A percentile compares a stretch with the other conserved stretches of the same genome.
Evolutionary conservation across 805 yeast species (phyloP).

Genomic region (Candida awuae): DNA sequence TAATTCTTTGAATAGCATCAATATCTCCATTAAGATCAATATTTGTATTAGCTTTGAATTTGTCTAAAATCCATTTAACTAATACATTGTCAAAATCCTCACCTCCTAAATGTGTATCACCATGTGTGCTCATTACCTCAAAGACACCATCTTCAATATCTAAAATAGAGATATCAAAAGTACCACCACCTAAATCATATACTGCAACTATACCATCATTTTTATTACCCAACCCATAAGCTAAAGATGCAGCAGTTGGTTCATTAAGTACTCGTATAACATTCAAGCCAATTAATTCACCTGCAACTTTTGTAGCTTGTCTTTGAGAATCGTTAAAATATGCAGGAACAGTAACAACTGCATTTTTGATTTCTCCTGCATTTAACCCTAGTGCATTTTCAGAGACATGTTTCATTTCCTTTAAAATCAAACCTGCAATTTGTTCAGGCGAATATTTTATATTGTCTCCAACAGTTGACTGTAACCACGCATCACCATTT

Average conservation of each 20-base stretch:
- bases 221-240: slow-evolving; percentile 78
- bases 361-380: slow-evolving; percentile 73
- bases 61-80: slow-evolving; percentile 70
- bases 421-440: slow-evolving; percentile 85
- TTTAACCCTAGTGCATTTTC: slow-evolving; percentile 50
- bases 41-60: slow-evolving; percentile 69
- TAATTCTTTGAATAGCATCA: slow-evolving; percentile 76
- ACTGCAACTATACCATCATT: slow-evolving; percentile 74
- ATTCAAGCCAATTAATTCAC: slow-evolving; percentile 88
- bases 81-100: slow-evolving; percentile 82
- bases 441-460: slow-evolving; percentile 89
- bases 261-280: slow-evolving; percentile 79
- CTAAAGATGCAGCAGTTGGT: slow-evolving; percentile 88
- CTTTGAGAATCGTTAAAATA: slow-evolving; percentile 85
- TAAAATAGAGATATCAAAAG: slow-evolving; percentile 89
- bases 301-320: slow-evolving; percentile 91
- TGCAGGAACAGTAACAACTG: slow-evolving; percentile 86
- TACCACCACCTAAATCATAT: slow-evolving; percentile 96
- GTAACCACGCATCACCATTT: slow-evolving; percentile 95
- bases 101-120: slow-evolving; percentile 88
- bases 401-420: slow-evolving; percentile 94
- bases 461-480: slow-evolving; percentile 58
- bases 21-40: slow-evolving; percentile 53
- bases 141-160: slow-evolving; percentile 96
- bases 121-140: slow-evolving; percentile 93